These are phyloP conservation scores for Pseudoscleropodium purum DNA, from an alignment of 225 moss, liverwort and hornwort genomes.

Conservation along the genomic window DNA sequence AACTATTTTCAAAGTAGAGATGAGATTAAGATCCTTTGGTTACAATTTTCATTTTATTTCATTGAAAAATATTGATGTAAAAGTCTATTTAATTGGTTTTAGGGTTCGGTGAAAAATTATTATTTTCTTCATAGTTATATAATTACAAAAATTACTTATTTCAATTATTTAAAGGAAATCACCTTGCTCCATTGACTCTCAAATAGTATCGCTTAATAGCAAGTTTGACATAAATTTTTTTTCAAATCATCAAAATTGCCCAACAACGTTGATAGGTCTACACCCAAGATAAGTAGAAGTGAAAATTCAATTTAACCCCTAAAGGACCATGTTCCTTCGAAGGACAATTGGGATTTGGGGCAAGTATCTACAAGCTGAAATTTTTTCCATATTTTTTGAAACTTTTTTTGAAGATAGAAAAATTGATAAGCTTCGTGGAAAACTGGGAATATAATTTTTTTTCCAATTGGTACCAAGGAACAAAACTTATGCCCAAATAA, in stretches of 20 bases:
- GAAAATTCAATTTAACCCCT: not conserved
- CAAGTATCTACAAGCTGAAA: too few relatives aligned
- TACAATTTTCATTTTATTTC: not conserved
- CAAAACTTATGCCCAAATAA: too few relatives aligned
- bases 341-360: too few relatives aligned
- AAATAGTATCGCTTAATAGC: too few relatives aligned
- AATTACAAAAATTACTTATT: not conserved
- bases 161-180: fast-evolving
- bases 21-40: not conserved
- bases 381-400: too few relatives aligned
- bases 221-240: not conserved
- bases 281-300: not conserved
- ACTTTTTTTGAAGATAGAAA: too few relatives aligned
- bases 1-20: not conserved
- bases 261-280: not conserved
- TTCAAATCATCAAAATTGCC: not conserved
- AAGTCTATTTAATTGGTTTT: too few relatives aligned
- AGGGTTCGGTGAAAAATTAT: not conserved
- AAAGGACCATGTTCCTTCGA: too few relatives aligned
- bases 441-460: too few relatives aligned
- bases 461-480: too few relatives aligned
- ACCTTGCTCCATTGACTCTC: fast-evolving
- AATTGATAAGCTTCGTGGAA: too few relatives aligned
- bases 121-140: too few relatives aligned
- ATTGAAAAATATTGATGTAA: not conserved